phyloP scores from a whole-genome alignment of 1,284 basidiomycete genomes.

The Cystobasidium slooffiae region DNA sequence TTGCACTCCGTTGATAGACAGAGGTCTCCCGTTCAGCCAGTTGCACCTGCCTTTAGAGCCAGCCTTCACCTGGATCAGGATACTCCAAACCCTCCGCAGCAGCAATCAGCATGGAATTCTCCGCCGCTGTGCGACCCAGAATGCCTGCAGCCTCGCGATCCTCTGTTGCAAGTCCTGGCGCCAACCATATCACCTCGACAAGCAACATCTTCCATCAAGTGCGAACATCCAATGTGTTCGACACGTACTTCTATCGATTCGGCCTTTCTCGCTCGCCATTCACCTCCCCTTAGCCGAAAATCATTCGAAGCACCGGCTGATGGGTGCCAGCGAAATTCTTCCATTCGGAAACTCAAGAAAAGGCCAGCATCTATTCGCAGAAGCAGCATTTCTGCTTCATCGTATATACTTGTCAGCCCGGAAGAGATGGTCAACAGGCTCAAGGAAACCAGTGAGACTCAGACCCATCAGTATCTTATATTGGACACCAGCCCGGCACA shows the following conservation, averaged over 20 bases:
- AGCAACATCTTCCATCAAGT: neutral
- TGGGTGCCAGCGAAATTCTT: neutral
- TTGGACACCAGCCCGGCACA: constrained; percentile 26
- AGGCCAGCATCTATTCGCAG: constrained; percentile 13
- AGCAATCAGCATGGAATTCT: neutral
- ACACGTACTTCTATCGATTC: neutral
- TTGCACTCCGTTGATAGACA: too few relatives aligned
- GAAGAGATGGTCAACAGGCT: neutral
- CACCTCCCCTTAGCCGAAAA: neutral
- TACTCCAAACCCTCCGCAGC: neutral
- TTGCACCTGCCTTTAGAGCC: too few relatives aligned
- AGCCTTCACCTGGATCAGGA: too few relatives aligned
- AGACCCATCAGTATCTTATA: neutral
- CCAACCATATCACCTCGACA: neutral
- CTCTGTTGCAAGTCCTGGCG: constrained; percentile 14
- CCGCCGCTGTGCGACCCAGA: neutral
- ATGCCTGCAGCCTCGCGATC: neutral
- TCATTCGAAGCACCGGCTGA: neutral
- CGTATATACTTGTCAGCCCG: neutral
- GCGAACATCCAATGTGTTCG: neutral
- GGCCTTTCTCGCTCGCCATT: neutral
- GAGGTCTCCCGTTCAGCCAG: too few relatives aligned
- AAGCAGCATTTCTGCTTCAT: neutral
- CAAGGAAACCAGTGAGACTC: neutral
- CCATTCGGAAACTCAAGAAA: constrained; percentile 13